Evolutionary conservation across 768 basidiomycete species (phyloP), one percentile per base, ranked within the genome.

Genomic region (Mycena amicta): DNA sequence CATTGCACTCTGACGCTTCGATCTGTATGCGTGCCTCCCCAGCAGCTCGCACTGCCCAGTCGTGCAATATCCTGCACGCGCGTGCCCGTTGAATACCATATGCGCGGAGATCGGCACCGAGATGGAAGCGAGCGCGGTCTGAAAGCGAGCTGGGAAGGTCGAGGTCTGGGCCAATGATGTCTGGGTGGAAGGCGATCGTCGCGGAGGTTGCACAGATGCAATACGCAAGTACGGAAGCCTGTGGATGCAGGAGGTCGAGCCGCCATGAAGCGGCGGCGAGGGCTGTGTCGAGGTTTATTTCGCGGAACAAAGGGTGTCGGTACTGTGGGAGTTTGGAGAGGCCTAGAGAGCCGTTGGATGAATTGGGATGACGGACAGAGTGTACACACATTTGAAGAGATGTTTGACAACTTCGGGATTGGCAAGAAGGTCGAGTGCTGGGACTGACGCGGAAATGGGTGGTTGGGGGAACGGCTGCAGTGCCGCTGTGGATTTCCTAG

Each of bases 121-220:
- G 28, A 13, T 22, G 46, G 23, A 55, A 46, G 6, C n/a, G 23
- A 1, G 16, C 18, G 25, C 40, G 47, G 47, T 49, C 47, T 27
- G 27, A 26, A 13, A 49, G 26, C 22, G 47, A 49, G 47, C 6
- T 49, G 26, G 47, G 47, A 13, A 13, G 13, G 47, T 49, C 22
- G 20, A 45, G 16, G 6, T 49, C 58, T 30, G 39, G 28, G 25
- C 53, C 57, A 13, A 62, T 45, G 23, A 62, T 33, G n/a, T 15
- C 25, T 8, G 57, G 37, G 25, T 54, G 53, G n/a, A 50, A 28
- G 12, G 61, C 27, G 13, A 55, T 57, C 27, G 46, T 33, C 27
- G 61, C 43, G 41, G 57, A 13, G 20, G 50, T 25, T 16, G 61
- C 61, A 16, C 49, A 31, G 27, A 57, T 55, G 47, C 61, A 62